These are phyloP conservation scores for Podaxis pistillaris DNA, from an alignment of 768 basidiomycete species.

Conservation along the genomic window DNA sequence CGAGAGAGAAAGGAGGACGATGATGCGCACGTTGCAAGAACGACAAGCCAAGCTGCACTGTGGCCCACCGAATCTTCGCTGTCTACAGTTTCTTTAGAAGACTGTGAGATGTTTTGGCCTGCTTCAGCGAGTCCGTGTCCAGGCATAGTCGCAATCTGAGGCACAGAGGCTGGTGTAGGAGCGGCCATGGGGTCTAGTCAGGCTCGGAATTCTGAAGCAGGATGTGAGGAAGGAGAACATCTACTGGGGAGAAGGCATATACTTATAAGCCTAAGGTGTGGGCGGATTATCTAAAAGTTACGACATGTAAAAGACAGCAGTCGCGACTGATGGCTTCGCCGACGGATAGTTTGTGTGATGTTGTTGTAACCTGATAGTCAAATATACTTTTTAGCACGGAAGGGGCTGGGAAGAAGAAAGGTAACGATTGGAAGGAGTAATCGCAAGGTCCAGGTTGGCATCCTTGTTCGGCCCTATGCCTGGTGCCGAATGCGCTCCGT, in stretches of 20 bases:
- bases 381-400: slow-evolving; percentile 5
- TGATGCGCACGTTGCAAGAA: slow-evolving; percentile 40
- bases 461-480: not conserved
- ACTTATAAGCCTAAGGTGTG: slow-evolving; percentile 21
- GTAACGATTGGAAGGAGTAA: not conserved
- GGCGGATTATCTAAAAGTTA: slow-evolving; percentile 11
- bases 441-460: not conserved
- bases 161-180: not conserved
- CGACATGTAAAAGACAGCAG: slow-evolving; percentile 8
- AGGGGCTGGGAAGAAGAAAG: not conserved
- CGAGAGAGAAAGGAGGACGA: not conserved
- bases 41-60: slow-evolving; percentile 36
- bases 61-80: not conserved
- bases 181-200: not conserved
- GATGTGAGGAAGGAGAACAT: not conserved
- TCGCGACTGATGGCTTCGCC: not conserved
- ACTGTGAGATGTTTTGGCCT: not conserved
- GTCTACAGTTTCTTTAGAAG: not conserved
- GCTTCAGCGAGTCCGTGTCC: not conserved
- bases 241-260: not conserved
- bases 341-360: not conserved
- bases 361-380: slow-evolving; percentile 1
- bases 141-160: not conserved
- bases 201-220: not conserved
- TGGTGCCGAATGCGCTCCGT: not conserved